Conservation (phyloP, 2,329 filamentous ascomycete genomes). For the Sclerotinia trifoliorum region DNA sequence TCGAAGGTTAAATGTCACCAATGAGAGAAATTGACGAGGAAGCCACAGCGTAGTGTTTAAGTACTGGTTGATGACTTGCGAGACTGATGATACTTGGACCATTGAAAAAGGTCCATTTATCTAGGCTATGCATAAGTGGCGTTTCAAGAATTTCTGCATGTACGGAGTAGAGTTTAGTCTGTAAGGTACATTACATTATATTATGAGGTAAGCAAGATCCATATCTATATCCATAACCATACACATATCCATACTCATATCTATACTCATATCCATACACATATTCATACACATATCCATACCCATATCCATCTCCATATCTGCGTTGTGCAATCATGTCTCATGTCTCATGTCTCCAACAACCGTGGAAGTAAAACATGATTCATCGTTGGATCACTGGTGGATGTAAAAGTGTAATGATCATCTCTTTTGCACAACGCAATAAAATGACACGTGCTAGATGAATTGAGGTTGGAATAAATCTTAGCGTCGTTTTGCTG, state of each 20-base stretch:
- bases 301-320: background rate
- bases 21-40: background rate
- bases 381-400: background rate
- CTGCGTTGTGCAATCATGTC: constrained; percentile 4
- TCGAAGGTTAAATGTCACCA: background rate
- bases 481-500: background rate
- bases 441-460: constrained; percentile 10
- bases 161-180: background rate
- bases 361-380: background rate
- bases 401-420: background rate
- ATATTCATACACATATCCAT: too few species aligned
- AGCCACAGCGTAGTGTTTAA: constrained; percentile 15
- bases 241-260: too few species aligned
- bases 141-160: constrained; percentile 1
- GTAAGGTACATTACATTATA: background rate
- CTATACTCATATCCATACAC: too few species aligned
- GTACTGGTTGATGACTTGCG: background rate
- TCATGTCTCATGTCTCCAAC: too few species aligned
- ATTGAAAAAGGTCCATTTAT: constrained; percentile 5
- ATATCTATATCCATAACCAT: too few species aligned
- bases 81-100: constrained; percentile 17
- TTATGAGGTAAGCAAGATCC: background rate
- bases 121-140: constrained; percentile 14
- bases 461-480: constrained; percentile 7
- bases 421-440: constrained; percentile 16